A percentile compares a stretch with the other conserved stretches of the same genome.
Evolutionary conservation across 345 rosid genomes (phyloP).

Genomic region (Hypericum androsaemum): DNA sequence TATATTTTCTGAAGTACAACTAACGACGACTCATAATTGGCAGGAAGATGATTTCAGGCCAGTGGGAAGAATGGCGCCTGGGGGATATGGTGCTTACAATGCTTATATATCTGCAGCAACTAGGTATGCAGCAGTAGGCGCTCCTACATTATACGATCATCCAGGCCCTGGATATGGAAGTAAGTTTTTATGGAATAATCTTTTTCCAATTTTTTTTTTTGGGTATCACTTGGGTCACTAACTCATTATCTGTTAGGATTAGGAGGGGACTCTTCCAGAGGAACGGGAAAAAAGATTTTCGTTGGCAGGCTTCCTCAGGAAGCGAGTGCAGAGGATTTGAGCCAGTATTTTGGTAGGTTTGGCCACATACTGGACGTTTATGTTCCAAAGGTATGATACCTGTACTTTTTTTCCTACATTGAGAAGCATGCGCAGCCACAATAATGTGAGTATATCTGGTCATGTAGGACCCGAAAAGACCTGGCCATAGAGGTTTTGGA

Average conservation of each 20-base stretch:
- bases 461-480: slow-evolving; percentile 76
- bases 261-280: slow-evolving; percentile 59
- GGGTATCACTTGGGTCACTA: not conserved
- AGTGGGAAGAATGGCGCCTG: slow-evolving; percentile 44
- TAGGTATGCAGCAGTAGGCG: slow-evolving; percentile 88
- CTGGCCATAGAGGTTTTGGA: slow-evolving; percentile 96
- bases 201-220: not conserved
- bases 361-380: slow-evolving; percentile 87
- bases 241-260: slow-evolving; percentile 24
- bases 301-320: slow-evolving; percentile 98
- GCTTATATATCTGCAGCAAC: slow-evolving; percentile 97
- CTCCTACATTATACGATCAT: slow-evolving; percentile 91
- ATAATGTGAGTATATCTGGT: too few relatives aligned
- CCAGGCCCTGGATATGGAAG: slow-evolving; percentile 73
- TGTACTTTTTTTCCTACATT: too few relatives aligned
- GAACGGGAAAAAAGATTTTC: slow-evolving; percentile 85
- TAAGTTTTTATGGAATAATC: slow-evolving; percentile 26
- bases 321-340: slow-evolving; percentile 75
- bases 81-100: slow-evolving; percentile 97
- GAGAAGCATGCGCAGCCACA: too few relatives aligned
- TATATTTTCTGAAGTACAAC: too few relatives aligned
- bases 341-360: slow-evolving; percentile 84
- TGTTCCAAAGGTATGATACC: slow-evolving; percentile 44
- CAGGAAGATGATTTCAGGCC: slow-evolving; percentile 92
- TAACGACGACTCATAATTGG: not conserved